Percentiles rank a stretch among this genome's conserved stretches.
Conservation (phyloP, 441 rosid species). For the Populus hybrid region DNA sequence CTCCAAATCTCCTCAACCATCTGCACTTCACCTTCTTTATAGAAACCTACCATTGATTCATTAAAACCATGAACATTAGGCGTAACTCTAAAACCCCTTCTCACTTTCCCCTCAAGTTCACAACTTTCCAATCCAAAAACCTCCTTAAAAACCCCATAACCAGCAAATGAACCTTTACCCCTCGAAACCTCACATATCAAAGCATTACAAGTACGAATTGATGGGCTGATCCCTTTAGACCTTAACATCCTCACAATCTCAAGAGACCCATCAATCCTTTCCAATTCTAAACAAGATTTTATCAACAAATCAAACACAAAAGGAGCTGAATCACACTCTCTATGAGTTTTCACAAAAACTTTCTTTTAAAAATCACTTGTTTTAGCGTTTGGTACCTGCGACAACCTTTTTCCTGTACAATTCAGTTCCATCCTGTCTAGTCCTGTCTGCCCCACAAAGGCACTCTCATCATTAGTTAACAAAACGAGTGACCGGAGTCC, state of each 20-base stretch:
- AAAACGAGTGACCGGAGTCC: constrained; percentile 38
- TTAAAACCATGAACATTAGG: constrained; percentile 63
- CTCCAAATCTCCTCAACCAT: constrained; percentile 59
- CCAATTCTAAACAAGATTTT: constrained; percentile 56
- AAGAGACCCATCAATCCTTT: constrained; percentile 49
- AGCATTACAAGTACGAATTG: constrained; percentile 53
- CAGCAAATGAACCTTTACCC: constrained; percentile 38
- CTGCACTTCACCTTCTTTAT: constrained; percentile 48
- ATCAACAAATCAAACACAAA: constrained; percentile 74
- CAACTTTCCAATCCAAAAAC: constrained; percentile 25
- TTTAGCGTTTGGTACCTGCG: neutral
- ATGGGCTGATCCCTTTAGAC: constrained; percentile 53
- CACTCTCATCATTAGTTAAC: neutral
- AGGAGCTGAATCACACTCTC: constrained; percentile 79
- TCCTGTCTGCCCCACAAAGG: neutral
- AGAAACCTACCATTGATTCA: constrained; percentile 60
- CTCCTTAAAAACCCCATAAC: constrained; percentile 44
- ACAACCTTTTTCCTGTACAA: neutral
- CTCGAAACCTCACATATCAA: constrained; percentile 45
- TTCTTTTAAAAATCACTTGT: constrained; percentile 29
- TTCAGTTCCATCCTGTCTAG: neutral
- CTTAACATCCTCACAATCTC: constrained; percentile 50
- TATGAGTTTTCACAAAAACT: constrained; percentile 47
- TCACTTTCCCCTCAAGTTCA: constrained; percentile 19
- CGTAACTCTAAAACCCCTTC: constrained; percentile 25